Evolutionary conservation across 768 basidiomycete species (phyloP), one percentile per base, ranked within the genome.

Genomic region (Nevesoporus exiguus): DNA sequence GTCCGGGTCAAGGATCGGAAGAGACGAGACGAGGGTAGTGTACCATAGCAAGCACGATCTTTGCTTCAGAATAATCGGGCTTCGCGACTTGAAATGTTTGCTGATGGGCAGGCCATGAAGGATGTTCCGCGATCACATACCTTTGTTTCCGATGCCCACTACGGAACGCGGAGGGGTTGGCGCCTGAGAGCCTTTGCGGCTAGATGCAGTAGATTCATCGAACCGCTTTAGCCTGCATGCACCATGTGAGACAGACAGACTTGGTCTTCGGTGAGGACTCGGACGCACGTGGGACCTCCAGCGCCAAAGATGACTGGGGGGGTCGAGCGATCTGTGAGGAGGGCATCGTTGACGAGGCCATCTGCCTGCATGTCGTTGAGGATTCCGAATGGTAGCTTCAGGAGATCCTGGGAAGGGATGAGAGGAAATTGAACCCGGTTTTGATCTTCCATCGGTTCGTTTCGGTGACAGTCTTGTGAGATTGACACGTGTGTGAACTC

Each of bases 41-140:
- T 49, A 93, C 96, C 92, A 98, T 98, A 3, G 96, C 96, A 11
- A 98, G 82, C 7, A 99, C 93, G 60, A 99, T 97, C 81, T 98
- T 99, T 34, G 93, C 92, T 67, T 98, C 95, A 3, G 94, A 97
- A 64, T 98, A 98, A 66, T 99, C 97, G 6, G 97, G 97, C 71
- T 96, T 98, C 50, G 90, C 88, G 44, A 96, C 92, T 94, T 42
- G 44, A 19, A 43, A 36, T 44, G 13, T 14, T 39, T 30, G 47
- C 50, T 39, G 49, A 52, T 34, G 22, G 31, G 37, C 9, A 37
- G 39, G 39, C 24, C 1, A n/a, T 51, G 36, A 56, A 39, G 46
- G 54, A 49, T 29, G 44, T 31, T 51, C 14, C 33, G 17, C 22
- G 30, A 24, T 48, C 41, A 37, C 39, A 24, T 60, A 90, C 92